Base-by-base conservation (phyloP, 2,329 filamentous ascomycete genomes). In the Aspergillus proliferans region DNA sequence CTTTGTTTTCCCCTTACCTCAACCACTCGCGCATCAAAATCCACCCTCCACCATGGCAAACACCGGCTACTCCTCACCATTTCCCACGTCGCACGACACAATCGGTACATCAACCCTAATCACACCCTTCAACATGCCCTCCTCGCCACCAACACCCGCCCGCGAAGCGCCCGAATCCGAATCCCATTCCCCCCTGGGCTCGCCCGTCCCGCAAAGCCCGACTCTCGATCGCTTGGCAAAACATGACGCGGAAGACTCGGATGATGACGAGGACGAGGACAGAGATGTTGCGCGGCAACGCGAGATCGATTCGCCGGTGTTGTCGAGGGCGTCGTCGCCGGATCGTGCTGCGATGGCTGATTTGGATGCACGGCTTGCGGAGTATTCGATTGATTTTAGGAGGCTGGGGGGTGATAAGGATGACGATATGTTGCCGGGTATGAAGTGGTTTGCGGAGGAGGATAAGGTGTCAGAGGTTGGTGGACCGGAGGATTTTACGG, bases 401-500 rank as follows among this genome's bases (percentile, higher is more conserved):
- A 65, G 65, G 41, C 65, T 72, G 15, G 61, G 65, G 2, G 57
- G 50, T 12, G 55, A 51, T 8, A 51, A 60, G 1, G 61, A 64
- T 19, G 55, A 57, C 4, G 58, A 59, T 3, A 49, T 51, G 14
- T 44, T 67, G 9, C 60, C 58, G 2, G 64, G 61, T 8, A 47
- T 59, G 26, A 58, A 63, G 3, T 45, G 48, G 4, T 12, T 50
- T 59, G 7, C 56, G 63, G 55, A 56, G 12, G 54, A 58, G 19
- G 68, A 69, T 12, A 55, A 62, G 24, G 49, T 69, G 33, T 70
- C 67, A 0, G 70, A 71, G 18, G 62, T 68, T 21, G 69, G 66
- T 6, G 70, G 70, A 0, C 70, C 70, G 3, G 65, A 70, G 15
- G 70, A 73, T 51, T 72, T 73, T 42, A 73, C 70, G 1, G 58